These are phyloP conservation scores for Pseudogymnoascus sp. DNA, from an alignment of 2,329 filamentous ascomycete genomes.

Conservation along the genomic window DNA sequence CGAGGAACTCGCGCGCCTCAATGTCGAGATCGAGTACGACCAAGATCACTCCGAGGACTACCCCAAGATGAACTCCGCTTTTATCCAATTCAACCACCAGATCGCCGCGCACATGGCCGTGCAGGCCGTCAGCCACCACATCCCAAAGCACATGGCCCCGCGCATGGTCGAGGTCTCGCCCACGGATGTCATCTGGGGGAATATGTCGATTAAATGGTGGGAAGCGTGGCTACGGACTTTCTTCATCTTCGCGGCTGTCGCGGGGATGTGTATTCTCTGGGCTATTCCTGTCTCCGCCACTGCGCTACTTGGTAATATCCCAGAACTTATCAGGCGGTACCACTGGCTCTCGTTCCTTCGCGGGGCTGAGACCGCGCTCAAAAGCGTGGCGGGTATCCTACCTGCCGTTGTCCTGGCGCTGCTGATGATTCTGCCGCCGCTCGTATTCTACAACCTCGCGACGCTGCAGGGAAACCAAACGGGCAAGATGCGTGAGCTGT, in stretches of 20 bases:
- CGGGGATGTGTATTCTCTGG: constrained; percentile 78
- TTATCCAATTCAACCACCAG: constrained; percentile 97
- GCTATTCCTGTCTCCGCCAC: constrained; percentile 86
- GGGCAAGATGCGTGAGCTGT: constrained; percentile 66
- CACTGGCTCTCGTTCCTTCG: constrained; percentile 63
- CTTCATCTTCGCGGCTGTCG: constrained; percentile 56
- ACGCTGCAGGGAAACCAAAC: constrained; percentile 74
- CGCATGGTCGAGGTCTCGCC: constrained; percentile 90
- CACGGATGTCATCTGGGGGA: constrained; percentile 90
- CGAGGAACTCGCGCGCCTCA: constrained; percentile 75
- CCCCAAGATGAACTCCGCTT: constrained; percentile 90
- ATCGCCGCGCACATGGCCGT: constrained; percentile 97
- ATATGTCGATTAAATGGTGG: constrained; percentile 96
- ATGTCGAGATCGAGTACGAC: constrained; percentile 85
- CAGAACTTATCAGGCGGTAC: constrained; percentile 56
- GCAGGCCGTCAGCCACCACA: constrained; percentile 81
- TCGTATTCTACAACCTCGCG: constrained; percentile 68
- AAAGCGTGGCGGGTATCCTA: constrained; percentile 72
- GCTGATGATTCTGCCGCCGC: constrained; percentile 71
- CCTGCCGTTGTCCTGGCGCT: constrained; percentile 70
- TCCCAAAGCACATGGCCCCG: constrained; percentile 89
- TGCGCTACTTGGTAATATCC: constrained; percentile 70
- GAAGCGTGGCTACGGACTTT: constrained; percentile 59
- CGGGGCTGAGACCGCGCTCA: constrained; percentile 52
- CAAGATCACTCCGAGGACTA: constrained; percentile 80